Percentiles rank a stretch among this genome's conserved stretches.
Evolutionary conservation across 345 rosid species (phyloP).

Genomic region (Combretum micranthum): DNA sequence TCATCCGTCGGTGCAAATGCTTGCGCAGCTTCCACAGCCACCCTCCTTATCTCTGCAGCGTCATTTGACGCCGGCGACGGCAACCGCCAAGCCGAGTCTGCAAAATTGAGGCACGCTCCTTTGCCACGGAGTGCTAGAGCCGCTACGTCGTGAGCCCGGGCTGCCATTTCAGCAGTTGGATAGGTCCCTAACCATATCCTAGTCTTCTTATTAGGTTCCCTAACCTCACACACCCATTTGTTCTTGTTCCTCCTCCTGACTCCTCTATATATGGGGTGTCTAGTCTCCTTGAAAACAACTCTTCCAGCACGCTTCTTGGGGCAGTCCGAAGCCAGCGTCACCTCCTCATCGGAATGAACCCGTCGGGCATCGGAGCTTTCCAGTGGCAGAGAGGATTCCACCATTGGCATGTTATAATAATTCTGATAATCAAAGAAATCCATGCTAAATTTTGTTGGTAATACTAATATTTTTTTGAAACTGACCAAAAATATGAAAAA

Average conservation of each 20-base stretch:
- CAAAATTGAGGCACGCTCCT: conserved; percentile 36
- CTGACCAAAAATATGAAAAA: too few relatives aligned
- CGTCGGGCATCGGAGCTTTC: too few relatives aligned
- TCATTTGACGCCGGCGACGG: conserved; percentile 27
- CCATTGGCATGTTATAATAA: too few relatives aligned
- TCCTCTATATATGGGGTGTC: conserved; percentile 45
- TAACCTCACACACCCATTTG: conserved; percentile 50
- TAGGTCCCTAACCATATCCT: conserved; percentile 51
- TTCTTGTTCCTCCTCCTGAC: conserved; percentile 33
- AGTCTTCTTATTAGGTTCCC: conserved; percentile 32
- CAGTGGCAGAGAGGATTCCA: too few relatives aligned
- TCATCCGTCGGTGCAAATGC: conserved; percentile 1
- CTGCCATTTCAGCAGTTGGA: conserved; percentile 32
- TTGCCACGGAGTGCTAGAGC: conserved; percentile 37
- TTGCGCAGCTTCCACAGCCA: conserved; percentile 30
- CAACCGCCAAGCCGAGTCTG: conserved; percentile 22
- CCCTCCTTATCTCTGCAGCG: conserved; percentile 30
- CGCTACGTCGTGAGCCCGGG: conserved; percentile 44
- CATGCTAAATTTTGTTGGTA: too few relatives aligned
- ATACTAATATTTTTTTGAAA: too few relatives aligned
- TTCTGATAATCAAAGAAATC: too few relatives aligned
- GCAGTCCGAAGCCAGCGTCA: conserved; percentile 5
- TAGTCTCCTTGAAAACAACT: conserved; percentile 47
- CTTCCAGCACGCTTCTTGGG: conserved; percentile 36
- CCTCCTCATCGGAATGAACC: too few relatives aligned